phyloP scores from a whole-genome alignment of 352 stramenopile genomes.

The Aphanomyces invadans region DNA sequence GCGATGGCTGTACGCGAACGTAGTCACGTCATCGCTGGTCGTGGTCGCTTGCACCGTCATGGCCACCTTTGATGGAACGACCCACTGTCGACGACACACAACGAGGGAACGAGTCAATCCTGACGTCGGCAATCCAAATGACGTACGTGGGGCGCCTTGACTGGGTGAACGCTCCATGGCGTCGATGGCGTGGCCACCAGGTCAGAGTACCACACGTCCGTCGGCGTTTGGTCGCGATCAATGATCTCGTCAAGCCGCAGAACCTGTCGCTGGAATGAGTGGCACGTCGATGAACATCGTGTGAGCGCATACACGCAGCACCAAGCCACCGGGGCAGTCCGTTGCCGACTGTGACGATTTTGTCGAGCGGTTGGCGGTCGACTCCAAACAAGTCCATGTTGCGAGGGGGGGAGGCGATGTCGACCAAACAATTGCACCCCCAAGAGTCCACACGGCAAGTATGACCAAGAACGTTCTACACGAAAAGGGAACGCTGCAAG shows the following conservation, averaged over 20 bases:
- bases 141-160: neutral
- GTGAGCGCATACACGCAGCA: neutral
- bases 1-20: neutral
- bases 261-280: neutral
- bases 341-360: no score
- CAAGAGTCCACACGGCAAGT: constrained; percentile 13
- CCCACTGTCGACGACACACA: neutral
- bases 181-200: neutral
- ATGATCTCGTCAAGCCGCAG: neutral
- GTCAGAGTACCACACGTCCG: neutral
- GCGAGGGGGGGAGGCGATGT: neutral
- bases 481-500: no score
- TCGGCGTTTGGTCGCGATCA: neutral
- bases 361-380: neutral
- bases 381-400: constrained; percentile 1
- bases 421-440: constrained; percentile 8
- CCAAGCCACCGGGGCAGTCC: no score
- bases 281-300: neutral
- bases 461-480: constrained; percentile 16
- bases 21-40: neutral
- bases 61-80: neutral
- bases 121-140: no score
- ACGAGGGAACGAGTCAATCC: neutral
- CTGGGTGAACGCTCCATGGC: neutral
- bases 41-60: neutral